Conservation (phyloP, 2,329 filamentous ascomycete genomes). For the Tolypocladium paradoxum region DNA sequence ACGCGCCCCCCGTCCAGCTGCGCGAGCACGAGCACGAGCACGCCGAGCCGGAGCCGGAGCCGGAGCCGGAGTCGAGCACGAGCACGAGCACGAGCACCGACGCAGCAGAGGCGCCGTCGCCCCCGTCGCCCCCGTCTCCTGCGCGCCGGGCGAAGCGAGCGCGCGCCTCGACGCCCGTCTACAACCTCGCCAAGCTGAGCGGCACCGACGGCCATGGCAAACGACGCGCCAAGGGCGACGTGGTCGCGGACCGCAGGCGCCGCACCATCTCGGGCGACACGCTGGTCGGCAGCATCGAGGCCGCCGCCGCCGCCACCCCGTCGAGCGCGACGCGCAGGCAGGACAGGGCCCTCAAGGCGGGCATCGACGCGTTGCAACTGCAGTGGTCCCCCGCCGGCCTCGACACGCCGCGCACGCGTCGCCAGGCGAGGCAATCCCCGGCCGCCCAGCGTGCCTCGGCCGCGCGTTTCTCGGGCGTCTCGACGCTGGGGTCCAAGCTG, state of each 20-base stretch:
- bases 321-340: slow-evolving; percentile 6
- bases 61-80: slow-evolving; percentile 2
- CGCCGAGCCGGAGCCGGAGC: no score
- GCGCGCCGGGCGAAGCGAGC: slow-evolving; percentile 41
- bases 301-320: slow-evolving; percentile 6
- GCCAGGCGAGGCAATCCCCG: slow-evolving; percentile 19
- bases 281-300: slow-evolving; percentile 15
- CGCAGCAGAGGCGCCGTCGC: neutral
- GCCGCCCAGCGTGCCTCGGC: slow-evolving; percentile 29
- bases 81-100: neutral
- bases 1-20: slow-evolving; percentile 7
- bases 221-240: slow-evolving; percentile 40
- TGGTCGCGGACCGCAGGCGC: slow-evolving; percentile 31
- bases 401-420: slow-evolving; percentile 20
- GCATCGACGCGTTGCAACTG: slow-evolving; percentile 35
- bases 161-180: slow-evolving; percentile 46
- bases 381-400: slow-evolving; percentile 30
- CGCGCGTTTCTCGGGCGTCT: slow-evolving; percentile 25
- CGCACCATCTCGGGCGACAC: slow-evolving; percentile 34
- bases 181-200: slow-evolving; percentile 54
- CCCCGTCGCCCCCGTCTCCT: slow-evolving; percentile 13
- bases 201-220: slow-evolving; percentile 52
- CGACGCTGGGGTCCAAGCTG: slow-evolving; percentile 34
- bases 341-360: slow-evolving; percentile 2
- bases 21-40: slow-evolving; percentile 20